phyloP scores from a whole-genome alignment of 1,284 basidiomycete genomes.

The Trametes polyzona region DNA sequence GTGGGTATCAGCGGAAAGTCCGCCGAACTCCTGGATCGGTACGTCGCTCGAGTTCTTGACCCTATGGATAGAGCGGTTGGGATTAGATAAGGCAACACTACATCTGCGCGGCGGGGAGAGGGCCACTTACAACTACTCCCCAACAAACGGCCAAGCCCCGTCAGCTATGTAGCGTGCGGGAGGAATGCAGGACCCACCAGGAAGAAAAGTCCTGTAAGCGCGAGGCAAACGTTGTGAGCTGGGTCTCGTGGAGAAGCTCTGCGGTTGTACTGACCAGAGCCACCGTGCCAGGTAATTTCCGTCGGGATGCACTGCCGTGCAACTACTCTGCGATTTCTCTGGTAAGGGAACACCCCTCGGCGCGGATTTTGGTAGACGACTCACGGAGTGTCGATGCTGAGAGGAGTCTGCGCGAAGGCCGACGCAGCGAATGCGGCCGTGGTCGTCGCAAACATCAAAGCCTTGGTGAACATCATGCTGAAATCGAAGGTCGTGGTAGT shows the following conservation, averaged over 20 bases:
- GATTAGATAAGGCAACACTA: neutral
- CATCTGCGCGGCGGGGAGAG: too few relatives aligned
- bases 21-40: slow-evolving; percentile 3
- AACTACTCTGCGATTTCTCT: neutral
- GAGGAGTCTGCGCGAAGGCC: neutral
- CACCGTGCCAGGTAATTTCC: neutral
- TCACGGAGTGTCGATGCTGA: neutral
- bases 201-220: slow-evolving; percentile 1
- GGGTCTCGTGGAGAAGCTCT: neutral
- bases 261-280: neutral
- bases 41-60: neutral
- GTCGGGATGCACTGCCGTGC: neutral
- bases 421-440: neutral
- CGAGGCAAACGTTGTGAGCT: neutral
- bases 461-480: neutral
- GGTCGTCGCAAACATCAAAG: neutral
- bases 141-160: neutral
- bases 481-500: neutral
- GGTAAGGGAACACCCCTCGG: neutral
- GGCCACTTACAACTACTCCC: too few relatives aligned
- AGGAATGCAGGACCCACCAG: neutral
- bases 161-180: neutral
- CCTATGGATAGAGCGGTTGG: too few relatives aligned
- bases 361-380: neutral
- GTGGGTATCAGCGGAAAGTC: neutral